These are phyloP conservation scores for Verticillium nubilum DNA, from an alignment of 2,329 filamentous ascomycete genomes.

Conservation along the genomic window DNA sequence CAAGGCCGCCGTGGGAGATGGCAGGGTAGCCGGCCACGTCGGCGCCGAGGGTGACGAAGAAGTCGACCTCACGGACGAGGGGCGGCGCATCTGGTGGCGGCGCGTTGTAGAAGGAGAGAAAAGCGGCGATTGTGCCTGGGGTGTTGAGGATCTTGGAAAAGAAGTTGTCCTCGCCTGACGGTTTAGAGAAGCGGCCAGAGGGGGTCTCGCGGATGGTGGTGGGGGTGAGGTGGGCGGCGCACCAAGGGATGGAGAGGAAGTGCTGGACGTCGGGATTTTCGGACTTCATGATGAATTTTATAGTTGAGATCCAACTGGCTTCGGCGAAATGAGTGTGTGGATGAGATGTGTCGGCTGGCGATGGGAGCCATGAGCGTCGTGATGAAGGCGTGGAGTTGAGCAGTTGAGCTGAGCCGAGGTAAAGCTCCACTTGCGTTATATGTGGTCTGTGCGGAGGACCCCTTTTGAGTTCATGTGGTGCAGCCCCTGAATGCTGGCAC, in stretches of 20 bases:
- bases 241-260: conserved; percentile 32
- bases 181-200: conserved; percentile 23
- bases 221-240: conserved; percentile 21
- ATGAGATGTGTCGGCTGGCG: not conserved
- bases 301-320: not conserved
- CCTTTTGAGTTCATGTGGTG: too few species aligned
- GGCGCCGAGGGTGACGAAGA: conserved; percentile 25
- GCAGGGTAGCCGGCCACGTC: conserved; percentile 26
- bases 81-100: conserved; percentile 6
- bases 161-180: conserved; percentile 22
- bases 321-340: not conserved
- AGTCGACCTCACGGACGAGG: conserved; percentile 22
- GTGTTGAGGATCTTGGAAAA: conserved; percentile 25
- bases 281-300: conserved; percentile 4
- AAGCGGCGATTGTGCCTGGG: conserved; percentile 22
- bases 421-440: too few species aligned
- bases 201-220: conserved; percentile 25
- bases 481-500: too few species aligned
- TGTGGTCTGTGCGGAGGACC: too few species aligned
- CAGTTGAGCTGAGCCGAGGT: too few species aligned
- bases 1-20: conserved; percentile 31
- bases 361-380: not conserved
- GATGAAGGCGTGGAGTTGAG: too few species aligned
- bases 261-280: conserved; percentile 13
- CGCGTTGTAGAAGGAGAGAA: conserved; percentile 27